Base-by-base conservation (phyloP, 2,329 filamentous ascomycete species). In the Aureobasidium sp. region DNA sequence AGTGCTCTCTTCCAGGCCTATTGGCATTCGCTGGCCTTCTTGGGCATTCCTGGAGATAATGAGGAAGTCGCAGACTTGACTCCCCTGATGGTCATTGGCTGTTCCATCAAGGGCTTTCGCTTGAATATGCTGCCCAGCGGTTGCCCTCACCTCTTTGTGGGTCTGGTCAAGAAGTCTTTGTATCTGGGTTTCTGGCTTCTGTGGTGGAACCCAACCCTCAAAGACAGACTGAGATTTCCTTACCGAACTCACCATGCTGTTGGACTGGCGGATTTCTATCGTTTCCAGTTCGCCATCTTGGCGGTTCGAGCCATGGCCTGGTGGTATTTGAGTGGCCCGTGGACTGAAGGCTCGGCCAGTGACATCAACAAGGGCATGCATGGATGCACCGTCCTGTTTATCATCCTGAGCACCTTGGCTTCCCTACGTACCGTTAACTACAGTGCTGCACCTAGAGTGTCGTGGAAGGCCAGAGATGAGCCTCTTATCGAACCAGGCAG, bases 241-340 rank as follows among this genome's bases (percentile, higher is more conserved):
- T 30, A 59, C 27, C 60, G 63, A 38, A 59, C 61, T 24, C 61
- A 64, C 41, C 56, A 57, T 22, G 55, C 64, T 8, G 45, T 55
- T 7, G 64, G 64, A 16, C 75, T 87, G 11, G 71, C 73, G 3
- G 75, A 80, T 48, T 86, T 86, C 76, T 87, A 88, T 63, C 74
- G 74, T 1, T 78, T 84, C 56, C 86, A 90, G 62, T 63, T 76
- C 1, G 64, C 85, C 27, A 74, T 83, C 19, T 63, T 88, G 10
- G 63, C 76, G 5, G 68, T 83, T 10, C 77, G 86, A 32, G 66
- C 76, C 37, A 61, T 76, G 10, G 66, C 64, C 12, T 62, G 65
- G 47, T 66, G 62, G 54, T 64, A 61, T 24, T 60, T 70, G 41
- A 61, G 61, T 4, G 40, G 64, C 39, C 40, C 40, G 3, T 45